Evolutionary conservation across 768 basidiomycete genomes (phyloP).

Genomic region (Suillus plorans): DNA sequence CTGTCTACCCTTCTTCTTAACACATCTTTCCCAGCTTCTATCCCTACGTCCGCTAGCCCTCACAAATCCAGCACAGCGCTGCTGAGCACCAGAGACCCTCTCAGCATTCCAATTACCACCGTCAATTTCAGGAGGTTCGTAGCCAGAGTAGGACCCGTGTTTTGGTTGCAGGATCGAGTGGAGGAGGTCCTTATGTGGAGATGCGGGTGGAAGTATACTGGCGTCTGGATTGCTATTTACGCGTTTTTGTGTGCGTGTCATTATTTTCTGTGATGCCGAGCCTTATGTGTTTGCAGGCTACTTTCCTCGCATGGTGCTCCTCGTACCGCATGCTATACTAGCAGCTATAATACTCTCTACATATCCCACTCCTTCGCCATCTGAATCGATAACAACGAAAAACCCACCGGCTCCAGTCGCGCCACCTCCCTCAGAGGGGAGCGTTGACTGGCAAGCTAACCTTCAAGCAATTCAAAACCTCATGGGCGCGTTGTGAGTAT

Average conservation of each 20-base stretch:
- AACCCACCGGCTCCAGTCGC: neutral
- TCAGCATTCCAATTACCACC: constrained; percentile 76
- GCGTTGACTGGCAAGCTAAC: constrained; percentile 82
- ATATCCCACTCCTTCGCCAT: constrained; percentile 44
- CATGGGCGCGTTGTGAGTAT: constrained; percentile 76
- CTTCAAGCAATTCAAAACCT: constrained; percentile 89
- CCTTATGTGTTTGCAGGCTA: constrained; percentile 49
- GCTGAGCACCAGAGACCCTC: constrained; percentile 60
- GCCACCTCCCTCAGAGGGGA: constrained; percentile 44
- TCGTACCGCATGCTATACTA: constrained; percentile 64
- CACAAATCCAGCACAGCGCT: constrained; percentile 34
- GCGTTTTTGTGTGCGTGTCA: constrained; percentile 61
- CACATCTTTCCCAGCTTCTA: constrained; percentile 21
- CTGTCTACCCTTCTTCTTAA: constrained; percentile 32
- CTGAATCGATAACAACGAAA: neutral
- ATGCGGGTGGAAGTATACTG: constrained; percentile 68
- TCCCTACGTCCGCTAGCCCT: constrained; percentile 14
- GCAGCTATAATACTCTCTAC: constrained; percentile 66
- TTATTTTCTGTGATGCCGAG: neutral
- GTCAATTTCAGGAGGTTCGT: constrained; percentile 83
- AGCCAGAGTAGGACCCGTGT: constrained; percentile 70
- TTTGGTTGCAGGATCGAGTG: constrained; percentile 86
- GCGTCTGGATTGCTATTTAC: constrained; percentile 73
- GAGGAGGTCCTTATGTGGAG: constrained; percentile 88
- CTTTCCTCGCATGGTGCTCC: constrained; percentile 68